Percentiles rank a stretch among this genome's conserved stretches.
These are phyloP conservation scores for Pezicula carpinea DNA, from an alignment of 2,329 filamentous ascomycete species.

Conservation along the genomic window DNA sequence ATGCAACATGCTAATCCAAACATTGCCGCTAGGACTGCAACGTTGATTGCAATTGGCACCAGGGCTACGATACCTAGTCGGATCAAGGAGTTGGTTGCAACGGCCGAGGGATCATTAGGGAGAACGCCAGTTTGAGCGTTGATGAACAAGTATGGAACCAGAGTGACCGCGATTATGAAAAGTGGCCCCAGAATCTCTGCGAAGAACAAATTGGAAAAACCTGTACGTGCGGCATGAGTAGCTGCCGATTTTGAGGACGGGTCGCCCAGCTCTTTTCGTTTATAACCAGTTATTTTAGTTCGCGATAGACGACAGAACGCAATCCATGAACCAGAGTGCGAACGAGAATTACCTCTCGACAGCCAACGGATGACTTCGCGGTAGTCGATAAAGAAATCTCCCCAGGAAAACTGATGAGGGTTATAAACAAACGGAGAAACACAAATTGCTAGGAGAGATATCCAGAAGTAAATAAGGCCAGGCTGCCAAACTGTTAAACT, in stretches of 20 bases:
- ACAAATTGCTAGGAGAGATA: constrained; percentile 81
- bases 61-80: constrained; percentile 79
- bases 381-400: constrained; percentile 99
- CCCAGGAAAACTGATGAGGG: constrained; percentile 97
- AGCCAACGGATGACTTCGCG: constrained; percentile 96
- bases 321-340: constrained; percentile 98
- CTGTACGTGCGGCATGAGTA: constrained; percentile 82
- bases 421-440: constrained; percentile 97
- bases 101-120: constrained; percentile 31
- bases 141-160: constrained; percentile 92
- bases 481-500: constrained; percentile 89
- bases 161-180: constrained; percentile 70
- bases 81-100: constrained; percentile 66
- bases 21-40: constrained; percentile 70
- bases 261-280: constrained; percentile 89
- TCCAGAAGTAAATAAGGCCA: constrained; percentile 92
- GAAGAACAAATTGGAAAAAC: constrained; percentile 88
- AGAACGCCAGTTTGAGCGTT: constrained; percentile 88
- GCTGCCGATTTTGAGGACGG: constrained; percentile 84
- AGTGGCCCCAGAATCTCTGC: constrained; percentile 84
- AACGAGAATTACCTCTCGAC: constrained; percentile 92
- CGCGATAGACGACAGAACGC: constrained; percentile 92
- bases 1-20: constrained; percentile 98
- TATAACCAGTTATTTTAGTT: constrained; percentile 95
- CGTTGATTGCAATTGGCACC: constrained; percentile 83